phyloP scores from a whole-genome alignment of 2,329 filamentous ascomycete species.

The Epichloe baconii region DNA sequence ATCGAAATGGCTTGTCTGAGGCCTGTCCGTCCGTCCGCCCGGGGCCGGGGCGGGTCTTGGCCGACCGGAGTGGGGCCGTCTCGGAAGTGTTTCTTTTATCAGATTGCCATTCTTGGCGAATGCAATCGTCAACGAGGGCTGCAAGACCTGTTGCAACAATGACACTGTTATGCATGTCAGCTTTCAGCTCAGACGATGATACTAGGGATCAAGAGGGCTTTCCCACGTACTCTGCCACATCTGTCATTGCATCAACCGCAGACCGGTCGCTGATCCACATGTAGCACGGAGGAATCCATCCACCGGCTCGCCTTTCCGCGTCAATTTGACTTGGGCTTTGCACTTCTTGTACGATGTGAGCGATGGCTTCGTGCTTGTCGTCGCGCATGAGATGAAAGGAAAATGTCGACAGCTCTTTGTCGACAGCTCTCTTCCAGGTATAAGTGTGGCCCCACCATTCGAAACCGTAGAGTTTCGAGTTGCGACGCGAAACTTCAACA shows the following conservation, averaged over 20 bases:
- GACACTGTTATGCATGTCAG: slow-evolving; percentile 44
- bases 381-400: slow-evolving; percentile 71
- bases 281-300: slow-evolving; percentile 81
- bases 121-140: slow-evolving; percentile 80
- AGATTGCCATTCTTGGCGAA: slow-evolving; percentile 59
- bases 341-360: slow-evolving; percentile 73
- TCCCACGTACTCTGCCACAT: slow-evolving; percentile 68
- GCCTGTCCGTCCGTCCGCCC: slow-evolving; percentile 10
- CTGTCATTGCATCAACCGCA: slow-evolving; percentile 56
- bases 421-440: slow-evolving; percentile 67
- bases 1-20: slow-evolving; percentile 23
- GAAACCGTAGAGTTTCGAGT: slow-evolving; percentile 71
- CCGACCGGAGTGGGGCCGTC: slow-evolving; percentile 2
- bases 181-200: background rate
- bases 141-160: slow-evolving; percentile 84
- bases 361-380: slow-evolving; percentile 47
- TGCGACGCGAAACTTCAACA: slow-evolving; percentile 63
- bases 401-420: slow-evolving; percentile 52
- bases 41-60: background rate
- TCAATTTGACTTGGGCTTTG: slow-evolving; percentile 56
- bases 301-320: slow-evolving; percentile 64
- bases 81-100: slow-evolving; percentile 6
- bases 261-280: slow-evolving; percentile 76
- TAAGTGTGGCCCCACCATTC: slow-evolving; percentile 88
- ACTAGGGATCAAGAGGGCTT: too few species aligned